Conservation (phyloP, 257 asterid species). For the Solanum boliviense region DNA sequence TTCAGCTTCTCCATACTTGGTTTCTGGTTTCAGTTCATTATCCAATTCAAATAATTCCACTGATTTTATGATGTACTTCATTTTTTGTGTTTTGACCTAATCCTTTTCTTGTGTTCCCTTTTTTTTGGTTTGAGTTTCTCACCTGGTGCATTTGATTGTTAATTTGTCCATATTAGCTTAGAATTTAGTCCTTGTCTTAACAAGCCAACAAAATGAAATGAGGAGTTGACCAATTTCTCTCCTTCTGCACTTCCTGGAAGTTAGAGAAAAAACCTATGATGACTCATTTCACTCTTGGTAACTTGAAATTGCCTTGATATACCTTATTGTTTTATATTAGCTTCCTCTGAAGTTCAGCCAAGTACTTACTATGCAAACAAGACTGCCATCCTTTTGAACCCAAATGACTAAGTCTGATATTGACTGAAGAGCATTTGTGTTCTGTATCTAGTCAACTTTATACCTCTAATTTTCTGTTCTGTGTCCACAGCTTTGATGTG, state of each 20-base stretch:
- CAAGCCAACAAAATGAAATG: neutral
- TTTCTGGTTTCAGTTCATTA: neutral
- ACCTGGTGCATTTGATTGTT: neutral
- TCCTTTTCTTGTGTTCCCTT: neutral
- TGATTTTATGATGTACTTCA: neutral
- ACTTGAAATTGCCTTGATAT: neutral
- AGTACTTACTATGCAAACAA: neutral
- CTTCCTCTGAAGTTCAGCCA: neutral
- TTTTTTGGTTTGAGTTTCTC: neutral
- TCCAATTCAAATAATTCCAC: neutral
- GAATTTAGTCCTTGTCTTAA: neutral
- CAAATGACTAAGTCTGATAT: neutral
- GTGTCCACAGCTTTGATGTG: constrained; percentile 69
- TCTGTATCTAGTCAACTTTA: neutral
- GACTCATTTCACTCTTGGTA: neutral
- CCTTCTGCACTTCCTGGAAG: neutral
- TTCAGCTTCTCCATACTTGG: neutral
- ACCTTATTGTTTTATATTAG: neutral
- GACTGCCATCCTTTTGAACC: neutral
- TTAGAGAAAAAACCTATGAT: neutral
- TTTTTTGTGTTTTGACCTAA: neutral
- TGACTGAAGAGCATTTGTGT: neutral
- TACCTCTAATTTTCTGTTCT: neutral
- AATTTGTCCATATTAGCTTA: neutral
- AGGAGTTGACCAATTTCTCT: neutral